Conservation (phyloP, 768 basidiomycete species). For the Tricholoma sp. region DNA sequence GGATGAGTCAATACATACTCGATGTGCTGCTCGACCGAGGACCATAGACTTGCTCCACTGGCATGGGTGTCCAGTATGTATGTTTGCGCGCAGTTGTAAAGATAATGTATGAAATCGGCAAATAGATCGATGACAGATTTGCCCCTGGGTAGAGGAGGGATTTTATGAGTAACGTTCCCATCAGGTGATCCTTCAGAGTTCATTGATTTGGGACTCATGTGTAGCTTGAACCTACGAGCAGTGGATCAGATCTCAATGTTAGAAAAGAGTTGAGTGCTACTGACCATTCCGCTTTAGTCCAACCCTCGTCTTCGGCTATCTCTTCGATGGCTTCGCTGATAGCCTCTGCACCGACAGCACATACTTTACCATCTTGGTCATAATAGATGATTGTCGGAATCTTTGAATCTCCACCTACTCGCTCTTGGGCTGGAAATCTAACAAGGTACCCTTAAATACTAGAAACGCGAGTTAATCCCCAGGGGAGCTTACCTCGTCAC, state of each 20-base stretch:
- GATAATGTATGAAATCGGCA: slow-evolving; percentile 47
- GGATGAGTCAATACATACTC: slow-evolving; percentile 57
- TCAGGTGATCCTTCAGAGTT: neutral
- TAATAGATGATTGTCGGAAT: slow-evolving; percentile 47
- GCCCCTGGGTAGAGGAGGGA: slow-evolving; percentile 37
- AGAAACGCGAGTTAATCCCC: neutral
- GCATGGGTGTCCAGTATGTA: slow-evolving; percentile 46
- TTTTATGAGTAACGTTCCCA: neutral
- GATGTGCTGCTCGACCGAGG: slow-evolving; percentile 33
- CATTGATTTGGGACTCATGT: slow-evolving; percentile 25
- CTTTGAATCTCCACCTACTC: slow-evolving; percentile 40
- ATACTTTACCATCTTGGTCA: slow-evolving; percentile 31
- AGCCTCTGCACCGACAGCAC: slow-evolving; percentile 43
- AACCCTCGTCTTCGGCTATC: slow-evolving; percentile 36
- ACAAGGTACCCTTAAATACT: neutral
- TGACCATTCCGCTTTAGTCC: slow-evolving; percentile 35
- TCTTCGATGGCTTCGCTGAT: slow-evolving; percentile 31
- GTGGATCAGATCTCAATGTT: neutral
- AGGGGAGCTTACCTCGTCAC: slow-evolving; percentile 26
- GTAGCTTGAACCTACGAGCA: slow-evolving; percentile 31
- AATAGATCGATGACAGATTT: slow-evolving; percentile 38
- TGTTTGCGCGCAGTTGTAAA: slow-evolving; percentile 35
- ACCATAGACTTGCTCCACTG: slow-evolving; percentile 41
- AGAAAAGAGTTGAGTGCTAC: slow-evolving; percentile 24
- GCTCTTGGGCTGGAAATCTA: slow-evolving; percentile 45